Evolutionary conservation across 1,284 basidiomycete species (phyloP), one percentile per base, ranked within the genome.

Genomic region (Agroathelia rolfsii): DNA sequence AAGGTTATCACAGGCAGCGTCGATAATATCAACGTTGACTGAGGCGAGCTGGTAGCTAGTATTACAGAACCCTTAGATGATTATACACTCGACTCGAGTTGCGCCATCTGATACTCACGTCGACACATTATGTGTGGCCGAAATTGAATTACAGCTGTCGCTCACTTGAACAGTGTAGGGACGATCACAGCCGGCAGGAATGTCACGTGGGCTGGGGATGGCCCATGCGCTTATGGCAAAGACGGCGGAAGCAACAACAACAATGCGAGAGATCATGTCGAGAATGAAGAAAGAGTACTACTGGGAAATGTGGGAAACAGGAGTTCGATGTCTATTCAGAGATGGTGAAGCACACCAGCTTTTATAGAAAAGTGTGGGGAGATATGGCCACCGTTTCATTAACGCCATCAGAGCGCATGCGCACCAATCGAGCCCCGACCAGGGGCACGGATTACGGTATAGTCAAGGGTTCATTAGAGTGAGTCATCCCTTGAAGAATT

Each of bases 101-200:
- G 21, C 11, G 13, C 10, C 23, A 11, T n/a, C n/a, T 15, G 8
- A 15, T 12, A 43, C 42, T 34, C 30, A 62, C 56, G 64, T 66
- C 6, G 65, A 67, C 12, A 56, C 61, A 35, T 61, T 58, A 24
- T 65, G 51, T 21, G 55, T 52, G 19, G 55, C 53, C 19, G 65
- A 65, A 42, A 70, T 67, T 26, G 43, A 50, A 47, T 69, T 62
- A 44, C 67, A 70, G 23, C 53, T 58, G 44, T 69, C 66, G n/a
- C 60, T 62, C 0, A 41, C 38, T 22, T 53, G 38, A 26, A 69
- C 58, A 25, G 51, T 60, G 46, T 67, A 69, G 32, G 44, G 49
- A 28, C 60, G 56, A n/a, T 54, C 48, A 46, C 66, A 69, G n/a
- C 51, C 47, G 31, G 58, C 50, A 10, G 66, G 70, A 32, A 52